Evolutionary conservation across 2,329 filamentous ascomycete genomes (phyloP).

Genomic region (Penicillium rolfsii): DNA sequence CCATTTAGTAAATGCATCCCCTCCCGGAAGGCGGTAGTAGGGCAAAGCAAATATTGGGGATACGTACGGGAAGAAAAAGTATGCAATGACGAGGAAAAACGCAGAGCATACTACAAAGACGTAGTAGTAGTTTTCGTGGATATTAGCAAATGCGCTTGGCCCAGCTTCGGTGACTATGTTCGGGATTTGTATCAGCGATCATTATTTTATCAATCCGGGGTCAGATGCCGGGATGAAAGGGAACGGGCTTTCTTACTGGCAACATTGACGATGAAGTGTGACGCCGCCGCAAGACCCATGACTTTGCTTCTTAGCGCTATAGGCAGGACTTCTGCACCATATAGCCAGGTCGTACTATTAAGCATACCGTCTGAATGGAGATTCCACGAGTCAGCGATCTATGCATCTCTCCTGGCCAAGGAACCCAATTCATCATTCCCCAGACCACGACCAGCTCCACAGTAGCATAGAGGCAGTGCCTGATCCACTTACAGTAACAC

Average conservation of each 20-base stretch:
- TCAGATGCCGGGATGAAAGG: neutral
- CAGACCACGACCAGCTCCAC: neutral
- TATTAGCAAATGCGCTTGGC: constrained; percentile 60
- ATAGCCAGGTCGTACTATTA: constrained; percentile 59
- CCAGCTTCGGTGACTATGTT: constrained; percentile 55
- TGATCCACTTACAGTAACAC: constrained; percentile 52
- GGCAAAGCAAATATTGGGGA: too few species aligned
- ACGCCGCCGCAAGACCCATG: constrained; percentile 59
- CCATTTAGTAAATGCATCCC: neutral
- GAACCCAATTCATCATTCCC: neutral
- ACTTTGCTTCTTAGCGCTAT: constrained; percentile 58
- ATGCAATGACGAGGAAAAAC: constrained; percentile 57
- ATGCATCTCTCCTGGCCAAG: neutral
- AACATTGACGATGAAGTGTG: constrained; percentile 61
- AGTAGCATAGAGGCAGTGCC: neutral
- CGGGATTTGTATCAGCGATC: neutral
- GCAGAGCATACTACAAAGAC: constrained; percentile 59
- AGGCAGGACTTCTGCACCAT: constrained; percentile 60
- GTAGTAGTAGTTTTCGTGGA: constrained; percentile 64
- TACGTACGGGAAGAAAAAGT: constrained; percentile 58
- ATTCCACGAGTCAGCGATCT: constrained; percentile 5
- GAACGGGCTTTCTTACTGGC: constrained; percentile 37
- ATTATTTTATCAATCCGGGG: neutral
- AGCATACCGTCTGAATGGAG: constrained; percentile 52
- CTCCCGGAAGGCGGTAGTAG: neutral